These are phyloP conservation scores for Shiraia bambusicola DNA, from an alignment of 2,329 filamentous ascomycete species.

Conservation along the genomic window DNA sequence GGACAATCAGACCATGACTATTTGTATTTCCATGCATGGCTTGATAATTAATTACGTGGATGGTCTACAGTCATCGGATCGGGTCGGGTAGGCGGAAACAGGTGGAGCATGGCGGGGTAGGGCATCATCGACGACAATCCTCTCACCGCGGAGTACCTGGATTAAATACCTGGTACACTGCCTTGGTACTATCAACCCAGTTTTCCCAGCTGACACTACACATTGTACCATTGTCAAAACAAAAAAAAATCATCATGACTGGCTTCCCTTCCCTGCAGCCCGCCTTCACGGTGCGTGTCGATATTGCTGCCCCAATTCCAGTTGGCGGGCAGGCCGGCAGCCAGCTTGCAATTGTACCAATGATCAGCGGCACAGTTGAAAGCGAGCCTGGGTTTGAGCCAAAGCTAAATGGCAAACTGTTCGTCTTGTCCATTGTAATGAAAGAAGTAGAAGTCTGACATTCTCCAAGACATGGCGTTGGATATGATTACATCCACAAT, in stretches of 20 bases:
- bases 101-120: slow-evolving; percentile 15
- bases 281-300: slow-evolving; percentile 34
- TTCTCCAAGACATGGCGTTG: slow-evolving; percentile 25
- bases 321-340: slow-evolving; percentile 28
- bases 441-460: neutral
- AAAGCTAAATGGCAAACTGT: slow-evolving; percentile 29
- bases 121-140: neutral
- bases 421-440: slow-evolving; percentile 2
- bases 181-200: neutral
- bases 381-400: slow-evolving; percentile 34
- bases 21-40: neutral
- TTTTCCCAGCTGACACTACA: neutral
- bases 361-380: slow-evolving; percentile 35
- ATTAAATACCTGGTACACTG: neutral
- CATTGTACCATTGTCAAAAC: neutral
- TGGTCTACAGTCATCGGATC: neutral
- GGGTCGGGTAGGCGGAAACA: too few species aligned
- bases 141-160: slow-evolving; percentile 1
- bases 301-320: slow-evolving; percentile 29
- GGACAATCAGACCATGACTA: too few species aligned
- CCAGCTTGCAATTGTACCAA: slow-evolving; percentile 30
- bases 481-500: slow-evolving; percentile 39
- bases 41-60: neutral
- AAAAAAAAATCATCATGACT: slow-evolving; percentile 23
- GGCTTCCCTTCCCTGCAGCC: slow-evolving; percentile 34